These are phyloP conservation scores for Pseudognaphalium luteoalbum DNA, from an alignment of 129 eudicot species.

Conservation along the genomic window DNA sequence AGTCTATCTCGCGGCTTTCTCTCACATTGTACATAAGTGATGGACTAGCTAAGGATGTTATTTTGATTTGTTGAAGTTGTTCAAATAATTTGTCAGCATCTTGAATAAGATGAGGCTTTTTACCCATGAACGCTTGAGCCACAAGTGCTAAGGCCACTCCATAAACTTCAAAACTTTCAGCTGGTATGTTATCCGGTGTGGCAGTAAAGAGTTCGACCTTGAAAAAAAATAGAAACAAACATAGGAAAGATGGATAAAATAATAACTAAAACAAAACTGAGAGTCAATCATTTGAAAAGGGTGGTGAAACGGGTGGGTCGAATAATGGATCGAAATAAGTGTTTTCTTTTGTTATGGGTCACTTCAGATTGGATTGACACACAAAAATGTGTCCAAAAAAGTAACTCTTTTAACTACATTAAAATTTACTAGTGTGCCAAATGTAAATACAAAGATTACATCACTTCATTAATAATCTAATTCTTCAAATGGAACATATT, in stretches of 20 bases:
- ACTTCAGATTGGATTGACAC: neutral
- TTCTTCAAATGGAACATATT: too few relatives aligned
- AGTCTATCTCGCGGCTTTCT: constrained; percentile 72
- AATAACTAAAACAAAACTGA: neutral
- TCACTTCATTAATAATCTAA: too few relatives aligned
- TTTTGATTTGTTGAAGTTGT: constrained; percentile 89
- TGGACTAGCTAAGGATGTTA: constrained; percentile 52
- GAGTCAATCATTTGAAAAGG: constrained; percentile 4
- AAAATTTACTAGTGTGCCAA: neutral
- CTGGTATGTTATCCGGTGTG: constrained; percentile 89
- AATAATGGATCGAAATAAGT: neutral
- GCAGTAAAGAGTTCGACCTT: constrained; percentile 87
- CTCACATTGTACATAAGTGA: constrained; percentile 38
- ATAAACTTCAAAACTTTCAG: constrained; percentile 88
- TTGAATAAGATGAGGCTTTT: constrained; percentile 80
- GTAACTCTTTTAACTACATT: neutral
- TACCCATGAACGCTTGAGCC: constrained; percentile 79
- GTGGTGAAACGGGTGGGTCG: constrained; percentile 3
- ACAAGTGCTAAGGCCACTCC: constrained; percentile 95
- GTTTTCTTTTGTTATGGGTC: neutral
- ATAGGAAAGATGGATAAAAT: neutral
- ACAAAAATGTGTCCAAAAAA: neutral
- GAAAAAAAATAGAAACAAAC: constrained; percentile 10
- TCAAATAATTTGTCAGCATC: constrained; percentile 89
- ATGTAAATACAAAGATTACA: neutral